Conservation (phyloP, 805 yeast species). For the Lipomyces spencermartinsiae region DNA sequence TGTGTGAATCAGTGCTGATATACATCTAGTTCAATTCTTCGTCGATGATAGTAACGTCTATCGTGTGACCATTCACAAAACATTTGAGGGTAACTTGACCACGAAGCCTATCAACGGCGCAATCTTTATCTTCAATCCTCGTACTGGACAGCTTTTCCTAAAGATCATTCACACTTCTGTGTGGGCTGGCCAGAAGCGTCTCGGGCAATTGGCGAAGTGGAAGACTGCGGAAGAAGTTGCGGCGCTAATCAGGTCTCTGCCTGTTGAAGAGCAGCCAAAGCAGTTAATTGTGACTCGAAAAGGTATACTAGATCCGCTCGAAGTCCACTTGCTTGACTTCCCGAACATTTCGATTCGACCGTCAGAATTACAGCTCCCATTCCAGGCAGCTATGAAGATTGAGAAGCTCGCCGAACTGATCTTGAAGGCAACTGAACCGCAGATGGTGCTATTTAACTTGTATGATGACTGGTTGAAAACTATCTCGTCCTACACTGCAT, state of each 20-base stretch:
- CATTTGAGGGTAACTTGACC: slow-evolving; percentile 89
- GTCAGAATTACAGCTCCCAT: slow-evolving; percentile 88
- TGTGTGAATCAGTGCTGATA: neutral
- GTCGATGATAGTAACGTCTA: slow-evolving; percentile 95
- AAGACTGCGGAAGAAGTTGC: slow-evolving; percentile 98
- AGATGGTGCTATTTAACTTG: slow-evolving; percentile 86
- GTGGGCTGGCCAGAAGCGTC: slow-evolving; percentile 95
- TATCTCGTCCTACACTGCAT: slow-evolving; percentile 90
- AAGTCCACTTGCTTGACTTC: slow-evolving; percentile 95
- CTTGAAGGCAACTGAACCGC: slow-evolving; percentile 86
- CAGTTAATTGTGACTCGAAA: slow-evolving; percentile 89
- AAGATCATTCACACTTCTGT: slow-evolving; percentile 92
- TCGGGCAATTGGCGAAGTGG: slow-evolving; percentile 95
- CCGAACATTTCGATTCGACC: slow-evolving; percentile 90
- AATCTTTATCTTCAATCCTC: slow-evolving; percentile 85
- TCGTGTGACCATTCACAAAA: slow-evolving; percentile 87
- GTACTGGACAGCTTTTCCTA: slow-evolving; percentile 86
- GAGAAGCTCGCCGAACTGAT: slow-evolving; percentile 81
- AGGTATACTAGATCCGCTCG: slow-evolving; percentile 91
- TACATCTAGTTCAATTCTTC: slow-evolving; percentile 62
- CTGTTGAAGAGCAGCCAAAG: slow-evolving; percentile 92
- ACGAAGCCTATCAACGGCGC: slow-evolving; percentile 95
- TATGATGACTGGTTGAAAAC: slow-evolving; percentile 93
- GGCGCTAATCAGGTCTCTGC: slow-evolving; percentile 84
- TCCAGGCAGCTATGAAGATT: slow-evolving; percentile 81